A percentile compares a stretch with the other conserved stretches of the same genome.
Conservation (phyloP, 257 asterid species). For the Rubia yunnanensis region DNA sequence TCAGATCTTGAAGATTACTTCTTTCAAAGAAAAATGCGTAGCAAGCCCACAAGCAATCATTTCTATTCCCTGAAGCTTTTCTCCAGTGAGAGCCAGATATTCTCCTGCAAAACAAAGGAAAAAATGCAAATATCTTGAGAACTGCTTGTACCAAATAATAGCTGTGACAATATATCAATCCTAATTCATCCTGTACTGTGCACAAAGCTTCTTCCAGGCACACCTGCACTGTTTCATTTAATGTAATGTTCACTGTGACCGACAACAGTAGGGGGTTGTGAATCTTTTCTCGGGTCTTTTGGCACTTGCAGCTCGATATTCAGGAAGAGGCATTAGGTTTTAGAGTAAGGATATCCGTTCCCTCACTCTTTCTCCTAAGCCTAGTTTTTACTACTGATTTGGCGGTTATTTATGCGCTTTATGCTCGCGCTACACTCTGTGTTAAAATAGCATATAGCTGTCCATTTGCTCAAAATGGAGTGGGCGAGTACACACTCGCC, state of each 20-base stretch:
- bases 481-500: too few relatives aligned
- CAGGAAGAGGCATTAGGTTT: too few relatives aligned
- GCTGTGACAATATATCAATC: neutral
- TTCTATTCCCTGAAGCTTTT: conserved; percentile 75
- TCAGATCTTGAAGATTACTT: conserved; percentile 29
- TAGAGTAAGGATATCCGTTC: too few relatives aligned
- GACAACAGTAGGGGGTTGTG: neutral
- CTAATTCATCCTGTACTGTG: neutral
- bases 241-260: neutral
- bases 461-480: too few relatives aligned
- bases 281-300: too few relatives aligned
- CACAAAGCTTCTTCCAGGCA: neutral
- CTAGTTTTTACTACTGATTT: too few relatives aligned
- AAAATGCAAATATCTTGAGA: neutral
- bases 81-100: conserved; percentile 91
- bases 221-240: neutral
- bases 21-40: conserved; percentile 71
- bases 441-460: too few relatives aligned
- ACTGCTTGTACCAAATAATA: neutral
- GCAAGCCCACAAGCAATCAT: conserved; percentile 97
- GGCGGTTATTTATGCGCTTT: too few relatives aligned
- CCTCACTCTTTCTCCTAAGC: too few relatives aligned
- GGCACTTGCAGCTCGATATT: too few relatives aligned
- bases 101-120: conserved; percentile 55
- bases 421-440: too few relatives aligned